Percentiles rank a stretch among this genome's conserved stretches.
Evolutionary conservation across 73 alveolate species (phyloP).

Genomic region (Paramecium sonneborni): DNA sequence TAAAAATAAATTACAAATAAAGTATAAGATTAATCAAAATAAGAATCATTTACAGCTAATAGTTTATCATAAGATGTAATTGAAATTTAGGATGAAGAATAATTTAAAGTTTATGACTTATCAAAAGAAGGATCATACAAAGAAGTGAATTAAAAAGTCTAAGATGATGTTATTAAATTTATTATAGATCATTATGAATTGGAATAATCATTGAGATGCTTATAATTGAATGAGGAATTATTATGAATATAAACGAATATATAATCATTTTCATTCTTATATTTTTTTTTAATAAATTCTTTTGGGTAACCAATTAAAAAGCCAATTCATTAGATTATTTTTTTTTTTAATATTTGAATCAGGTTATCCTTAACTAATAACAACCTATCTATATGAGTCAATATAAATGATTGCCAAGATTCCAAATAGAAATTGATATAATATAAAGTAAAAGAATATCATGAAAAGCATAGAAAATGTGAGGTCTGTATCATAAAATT

Average conservation of each 20-base stretch:
- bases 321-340: neutral
- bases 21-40: no score
- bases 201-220: neutral
- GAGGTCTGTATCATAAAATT: neutral
- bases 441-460: slow-evolving; percentile 1
- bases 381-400: slow-evolving; percentile 21
- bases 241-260: no score
- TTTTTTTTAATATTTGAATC: neutral
- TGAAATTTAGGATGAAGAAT: no score
- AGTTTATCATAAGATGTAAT: no score
- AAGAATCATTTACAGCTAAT: no score
- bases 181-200: neutral
- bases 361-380: neutral
- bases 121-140: neutral
- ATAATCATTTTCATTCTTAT: neutral
- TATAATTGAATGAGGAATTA: neutral
- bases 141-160: neutral
- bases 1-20: no score
- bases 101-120: neutral
- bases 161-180: neutral
- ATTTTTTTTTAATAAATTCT: neutral
- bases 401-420: slow-evolving; percentile 38
- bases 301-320: neutral
- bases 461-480: neutral
- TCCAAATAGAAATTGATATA: neutral